Percentiles rank a stretch among this genome's conserved stretches.
Evolutionary conservation across 2,329 filamentous ascomycete genomes (phyloP).

Genomic region (Balansia obtecta): DNA sequence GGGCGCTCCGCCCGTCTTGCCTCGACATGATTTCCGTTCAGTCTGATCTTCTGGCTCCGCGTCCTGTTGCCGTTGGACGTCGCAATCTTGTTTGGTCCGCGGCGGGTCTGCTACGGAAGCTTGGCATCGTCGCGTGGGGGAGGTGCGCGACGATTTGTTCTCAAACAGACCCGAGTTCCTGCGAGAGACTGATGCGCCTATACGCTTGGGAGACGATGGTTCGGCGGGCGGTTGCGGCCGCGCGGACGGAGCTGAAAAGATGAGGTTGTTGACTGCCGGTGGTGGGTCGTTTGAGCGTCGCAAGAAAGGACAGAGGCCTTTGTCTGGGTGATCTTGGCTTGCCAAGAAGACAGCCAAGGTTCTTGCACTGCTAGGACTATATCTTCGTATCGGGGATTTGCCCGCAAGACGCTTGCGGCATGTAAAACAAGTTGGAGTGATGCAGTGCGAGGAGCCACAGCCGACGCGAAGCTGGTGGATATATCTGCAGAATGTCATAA

Average conservation of each 20-base stretch:
- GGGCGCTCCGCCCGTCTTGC: neutral
- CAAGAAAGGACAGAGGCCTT: constrained; percentile 49
- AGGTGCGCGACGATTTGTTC: neutral
- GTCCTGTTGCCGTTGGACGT: neutral
- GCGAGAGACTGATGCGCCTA: neutral
- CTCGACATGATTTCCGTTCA: neutral
- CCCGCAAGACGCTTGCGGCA: constrained; percentile 56
- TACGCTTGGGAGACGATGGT: constrained; percentile 1
- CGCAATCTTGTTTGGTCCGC: neutral
- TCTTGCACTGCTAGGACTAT: constrained; percentile 70
- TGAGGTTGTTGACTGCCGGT: constrained; percentile 33
- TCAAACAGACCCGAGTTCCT: neutral
- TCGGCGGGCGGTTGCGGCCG: constrained; percentile 4
- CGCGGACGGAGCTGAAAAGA: constrained; percentile 25
- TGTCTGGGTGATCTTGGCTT: constrained; percentile 64
- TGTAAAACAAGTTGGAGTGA: constrained; percentile 68
- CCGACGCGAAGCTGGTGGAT: constrained; percentile 72
- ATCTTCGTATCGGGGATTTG: constrained; percentile 60
- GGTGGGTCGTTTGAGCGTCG: constrained; percentile 29
- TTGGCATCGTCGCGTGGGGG: neutral
- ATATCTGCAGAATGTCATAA: constrained; percentile 39
- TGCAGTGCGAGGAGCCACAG: constrained; percentile 57
- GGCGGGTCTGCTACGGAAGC: neutral
- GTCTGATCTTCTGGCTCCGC: neutral
- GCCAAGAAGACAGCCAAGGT: constrained; percentile 71